Evolutionary conservation across 352 stramenopile species (phyloP).

Genomic region (Phytophthora colocasiae): DNA sequence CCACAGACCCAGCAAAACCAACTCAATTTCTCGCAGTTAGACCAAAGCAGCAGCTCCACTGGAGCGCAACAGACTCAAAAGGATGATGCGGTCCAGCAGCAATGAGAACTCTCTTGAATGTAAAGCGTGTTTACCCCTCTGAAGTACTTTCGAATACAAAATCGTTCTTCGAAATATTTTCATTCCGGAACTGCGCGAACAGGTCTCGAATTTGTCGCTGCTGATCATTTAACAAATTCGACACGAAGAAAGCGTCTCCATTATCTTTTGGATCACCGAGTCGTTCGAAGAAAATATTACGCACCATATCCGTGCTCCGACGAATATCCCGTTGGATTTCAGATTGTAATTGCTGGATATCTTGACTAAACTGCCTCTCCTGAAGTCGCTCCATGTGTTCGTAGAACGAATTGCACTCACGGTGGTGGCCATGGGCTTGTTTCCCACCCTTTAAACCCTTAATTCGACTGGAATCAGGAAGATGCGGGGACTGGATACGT

Average conservation of each 20-base stretch:
- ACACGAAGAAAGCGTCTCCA: conserved; percentile 23
- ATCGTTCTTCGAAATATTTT: neutral
- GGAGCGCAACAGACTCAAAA: neutral
- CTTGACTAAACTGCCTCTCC: conserved; percentile 22
- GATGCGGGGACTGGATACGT: conserved; percentile 1
- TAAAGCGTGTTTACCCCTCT: neutral
- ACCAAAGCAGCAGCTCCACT: conserved; percentile 2
- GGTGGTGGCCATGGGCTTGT: neutral
- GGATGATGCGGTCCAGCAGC: conserved; percentile 1
- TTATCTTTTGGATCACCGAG: conserved; percentile 12
- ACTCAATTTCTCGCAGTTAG: conserved; percentile 15
- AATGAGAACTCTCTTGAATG: conserved; percentile 3
- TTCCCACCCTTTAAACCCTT: neutral
- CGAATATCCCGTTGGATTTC: conserved; percentile 27
- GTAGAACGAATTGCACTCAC: conserved; percentile 17
- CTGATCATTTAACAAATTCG: conserved; percentile 20
- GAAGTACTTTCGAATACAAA: neutral
- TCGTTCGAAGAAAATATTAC: conserved; percentile 17
- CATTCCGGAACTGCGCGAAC: conserved; percentile 17
- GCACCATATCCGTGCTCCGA: conserved; percentile 6
- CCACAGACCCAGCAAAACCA: conserved; percentile 7
- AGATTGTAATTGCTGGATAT: conserved; percentile 2
- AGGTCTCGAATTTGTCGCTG: conserved; percentile 16
- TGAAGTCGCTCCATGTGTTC: conserved; percentile 19
- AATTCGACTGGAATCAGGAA: neutral